Base-by-base conservation (phyloP, 2,329 filamentous ascomycete species). In the Xylaria sp. region DNA sequence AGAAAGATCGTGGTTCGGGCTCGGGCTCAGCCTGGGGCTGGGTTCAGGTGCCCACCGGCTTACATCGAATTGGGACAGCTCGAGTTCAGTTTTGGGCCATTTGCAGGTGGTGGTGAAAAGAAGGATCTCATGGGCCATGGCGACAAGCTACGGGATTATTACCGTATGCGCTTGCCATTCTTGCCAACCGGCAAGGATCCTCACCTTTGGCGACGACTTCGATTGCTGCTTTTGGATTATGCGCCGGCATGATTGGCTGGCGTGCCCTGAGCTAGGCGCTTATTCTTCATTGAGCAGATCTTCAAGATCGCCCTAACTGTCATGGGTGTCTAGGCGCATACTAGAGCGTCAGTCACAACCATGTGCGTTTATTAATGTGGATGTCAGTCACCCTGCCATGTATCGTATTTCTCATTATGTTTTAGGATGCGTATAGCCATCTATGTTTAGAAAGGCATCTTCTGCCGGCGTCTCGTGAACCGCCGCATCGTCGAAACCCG, bases 181-280 rank as follows among this genome's bases (percentile, higher is more conserved):
- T 34, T 9, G 23, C 18, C 19, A n/a, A 50, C 19, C 55, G n/a
- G 11, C 42, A 46, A 16, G 13, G 13, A 46, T 9, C 13, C 37
- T 42, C 37, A 42, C 55, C 54, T 54, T 58, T 60, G 19, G 44
- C 30, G 16, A 13, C 44, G 1, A 13, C 37, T 42, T 48, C 5
- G 30, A 46, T 54, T 54, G 49, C 57, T 51, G 51, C 34, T 58
- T 58, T 19, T 18, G 57, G 51, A 50, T 18, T 34, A 46, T 52
- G 23, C 46, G 37, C 51, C 37, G 5, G 5, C 18, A 6, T 52
- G 19, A 60, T 60, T 60, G 59, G 59, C 18, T 44, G n/a, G 44
- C 16, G 44, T n/a, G 2, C 35, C 16, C 35, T 57, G 54, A 13
- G 42, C 42, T 46, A 16, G n/a, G 42, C 42, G 42, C 42, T 13